Evolutionary conservation across 352 stramenopile species (phyloP), one percentile per base, ranked within the genome.

Genomic region (Phytophthora constricta): DNA sequence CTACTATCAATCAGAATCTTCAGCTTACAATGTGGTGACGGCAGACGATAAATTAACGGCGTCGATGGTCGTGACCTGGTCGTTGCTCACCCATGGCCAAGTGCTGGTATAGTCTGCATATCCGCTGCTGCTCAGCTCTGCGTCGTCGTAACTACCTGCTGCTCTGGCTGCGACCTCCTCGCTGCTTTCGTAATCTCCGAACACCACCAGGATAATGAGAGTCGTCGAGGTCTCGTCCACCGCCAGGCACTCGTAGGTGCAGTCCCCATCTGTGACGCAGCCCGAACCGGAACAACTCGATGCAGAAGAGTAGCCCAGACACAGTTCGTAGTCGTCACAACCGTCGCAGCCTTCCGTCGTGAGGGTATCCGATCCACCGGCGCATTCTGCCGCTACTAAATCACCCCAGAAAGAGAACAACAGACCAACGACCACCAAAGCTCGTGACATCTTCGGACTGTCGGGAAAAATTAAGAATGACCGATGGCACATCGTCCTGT

Each of bases 21-120:
- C n/a, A n/a, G n/a, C 65, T 17, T 55, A 79, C 66, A 76, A 74
- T 9, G 46, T 68, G 20, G 56, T 51, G 37, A 70, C 64, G 49
- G 50, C 37, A 45, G 52, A 34, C 3, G 62, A 67, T 19, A 80
- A 23, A 4, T 61, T 55, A 57, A 77, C 58, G 0, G 60, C 56
- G 22, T 58, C 58, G 9, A 77, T 31, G 3, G 31, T 34, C 31
- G 55, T 60, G 26, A 80, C 51, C 16, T 62, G 37, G 37, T 75
- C 53, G 37, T 80, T 80, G 55, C 55, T 77, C 0, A 62, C 72
- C 7, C 37, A 75, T 1, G 63, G 58, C 56, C 57, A 77, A n/a
- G 53, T 41, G 26, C 57, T 62, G 45, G 68, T 77, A n/a, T 64
- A 65, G 41, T 77, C 68, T 2, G 57, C 27, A 16, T 73, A 71